These are phyloP conservation scores for Dryas alaskensis DNA, from an alignment of 306 rosid genomes.

Conservation along the genomic window DNA sequence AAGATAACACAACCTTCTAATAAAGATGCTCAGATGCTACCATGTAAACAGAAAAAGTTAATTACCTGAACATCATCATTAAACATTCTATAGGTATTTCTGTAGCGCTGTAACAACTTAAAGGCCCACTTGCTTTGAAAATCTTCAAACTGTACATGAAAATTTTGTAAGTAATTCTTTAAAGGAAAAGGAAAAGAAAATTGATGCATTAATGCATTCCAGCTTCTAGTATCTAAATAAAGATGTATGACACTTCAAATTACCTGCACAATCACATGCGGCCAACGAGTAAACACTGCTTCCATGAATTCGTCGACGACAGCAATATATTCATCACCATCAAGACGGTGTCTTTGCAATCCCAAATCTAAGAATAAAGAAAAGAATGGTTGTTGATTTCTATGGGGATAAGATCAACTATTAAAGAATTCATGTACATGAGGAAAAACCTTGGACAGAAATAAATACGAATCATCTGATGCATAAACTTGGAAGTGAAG, in stretches of 20 bases:
- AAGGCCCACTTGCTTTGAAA: constrained; percentile 99
- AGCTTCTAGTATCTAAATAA: constrained; percentile 2
- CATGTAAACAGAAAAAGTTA: constrained; percentile 9
- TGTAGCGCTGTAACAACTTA: constrained; percentile 89
- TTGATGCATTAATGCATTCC: neutral
- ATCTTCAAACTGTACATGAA: constrained; percentile 82
- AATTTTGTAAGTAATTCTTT: constrained; percentile 15
- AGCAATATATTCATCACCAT: constrained; percentile 85
- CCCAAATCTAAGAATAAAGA: constrained; percentile 67
- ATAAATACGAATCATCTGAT: neutral
- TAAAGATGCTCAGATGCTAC: neutral
- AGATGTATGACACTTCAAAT: constrained; percentile 16
- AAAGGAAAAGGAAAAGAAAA: neutral
- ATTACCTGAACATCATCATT: constrained; percentile 97
- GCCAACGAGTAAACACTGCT: constrained; percentile 98
- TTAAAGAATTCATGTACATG: neutral
- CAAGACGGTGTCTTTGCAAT: constrained; percentile 84
- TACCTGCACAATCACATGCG: constrained; percentile 97
- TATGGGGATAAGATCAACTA: neutral
- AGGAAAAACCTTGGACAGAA: neutral
- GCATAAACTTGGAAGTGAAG: neutral
- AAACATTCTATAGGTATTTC: constrained; percentile 91
- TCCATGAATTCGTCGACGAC: constrained; percentile 96
- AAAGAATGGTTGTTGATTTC: constrained; percentile 15
- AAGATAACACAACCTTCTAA: neutral